phyloP scores from a whole-genome alignment of 768 basidiomycete species.

The Baorangia bicolor region DNA sequence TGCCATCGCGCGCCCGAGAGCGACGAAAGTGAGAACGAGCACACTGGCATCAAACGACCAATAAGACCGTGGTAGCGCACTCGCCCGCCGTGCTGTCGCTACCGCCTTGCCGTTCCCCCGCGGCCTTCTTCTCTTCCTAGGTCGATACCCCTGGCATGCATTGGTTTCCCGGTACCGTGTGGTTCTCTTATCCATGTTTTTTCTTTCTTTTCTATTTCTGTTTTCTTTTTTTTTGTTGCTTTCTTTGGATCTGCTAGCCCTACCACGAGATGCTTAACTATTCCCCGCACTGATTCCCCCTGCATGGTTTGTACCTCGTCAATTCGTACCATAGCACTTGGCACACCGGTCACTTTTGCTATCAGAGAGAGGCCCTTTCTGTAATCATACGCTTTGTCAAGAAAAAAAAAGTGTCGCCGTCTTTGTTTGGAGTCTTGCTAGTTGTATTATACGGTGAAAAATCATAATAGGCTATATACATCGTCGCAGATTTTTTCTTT shows the following conservation, averaged over 20 bases:
- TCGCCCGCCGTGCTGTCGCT: neutral
- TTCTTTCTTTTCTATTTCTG: neutral
- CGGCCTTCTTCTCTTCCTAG: neutral
- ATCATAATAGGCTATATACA: constrained; percentile 18
- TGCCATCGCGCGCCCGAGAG: constrained; percentile 29
- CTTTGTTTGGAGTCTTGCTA: constrained; percentile 1
- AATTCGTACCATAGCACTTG: constrained; percentile 11
- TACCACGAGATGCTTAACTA: constrained; percentile 11
- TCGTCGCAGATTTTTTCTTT: neutral
- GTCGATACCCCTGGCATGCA: neutral
- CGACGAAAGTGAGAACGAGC: constrained; percentile 40
- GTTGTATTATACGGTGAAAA: constrained; percentile 21
- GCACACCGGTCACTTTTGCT: neutral
- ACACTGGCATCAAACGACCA: constrained; percentile 32
- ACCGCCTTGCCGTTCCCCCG: neutral
- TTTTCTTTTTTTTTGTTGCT: neutral
- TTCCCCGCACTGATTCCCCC: constrained; percentile 21
- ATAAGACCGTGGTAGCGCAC: constrained; percentile 46
- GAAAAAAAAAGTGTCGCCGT: constrained; percentile 9
- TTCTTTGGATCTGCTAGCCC: constrained; percentile 10
- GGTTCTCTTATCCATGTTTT: neutral
- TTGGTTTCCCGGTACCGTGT: constrained; percentile 1
- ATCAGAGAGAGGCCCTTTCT: neutral
- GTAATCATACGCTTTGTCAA: constrained; percentile 9
- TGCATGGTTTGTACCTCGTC: constrained; percentile 13